These are phyloP conservation scores for Pichia sp. DNA, from an alignment of 1,139 yeast species.

Conservation along the genomic window DNA sequence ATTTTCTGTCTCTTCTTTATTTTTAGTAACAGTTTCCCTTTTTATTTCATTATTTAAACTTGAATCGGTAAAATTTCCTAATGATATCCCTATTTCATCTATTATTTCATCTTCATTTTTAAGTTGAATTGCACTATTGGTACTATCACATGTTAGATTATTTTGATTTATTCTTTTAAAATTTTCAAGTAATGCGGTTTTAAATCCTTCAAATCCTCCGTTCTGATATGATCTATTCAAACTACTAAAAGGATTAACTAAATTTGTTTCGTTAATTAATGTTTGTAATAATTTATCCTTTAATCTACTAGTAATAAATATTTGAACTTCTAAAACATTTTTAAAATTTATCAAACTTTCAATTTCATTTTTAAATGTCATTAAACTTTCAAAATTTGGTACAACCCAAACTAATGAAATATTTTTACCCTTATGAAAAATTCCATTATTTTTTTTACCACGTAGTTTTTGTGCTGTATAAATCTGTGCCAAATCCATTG, in stretches of 20 bases:
- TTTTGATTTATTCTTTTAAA: neutral
- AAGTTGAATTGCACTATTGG: neutral
- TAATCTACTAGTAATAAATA: constrained; percentile 24
- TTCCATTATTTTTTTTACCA: constrained; percentile 15
- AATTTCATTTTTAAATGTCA: constrained; percentile 28
- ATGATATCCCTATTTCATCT: too few relatives aligned
- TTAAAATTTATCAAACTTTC: constrained; percentile 21
- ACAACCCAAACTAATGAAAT: constrained; percentile 30
- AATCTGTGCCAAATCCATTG: constrained; percentile 32
- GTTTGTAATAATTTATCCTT: constrained; percentile 16
- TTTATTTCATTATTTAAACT: too few relatives aligned
- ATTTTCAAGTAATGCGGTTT: constrained; percentile 1
- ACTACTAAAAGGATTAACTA: constrained; percentile 9
- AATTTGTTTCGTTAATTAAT: neutral
- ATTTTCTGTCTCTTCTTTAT: too few relatives aligned
- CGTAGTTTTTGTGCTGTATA: constrained; percentile 26
- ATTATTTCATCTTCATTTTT: neutral
- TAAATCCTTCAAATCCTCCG: constrained; percentile 5
- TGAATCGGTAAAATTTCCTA: too few relatives aligned
- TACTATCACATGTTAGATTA: neutral
- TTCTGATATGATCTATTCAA: neutral
- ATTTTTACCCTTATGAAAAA: constrained; percentile 15
- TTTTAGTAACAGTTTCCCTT: too few relatives aligned
- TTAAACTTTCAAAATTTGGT: constrained; percentile 29
- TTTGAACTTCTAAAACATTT: constrained; percentile 23